Percentiles rank a stretch among this genome's conserved stretches.
Conservation (phyloP, 352 stramenopile genomes). For the Pythium sp. region DNA sequence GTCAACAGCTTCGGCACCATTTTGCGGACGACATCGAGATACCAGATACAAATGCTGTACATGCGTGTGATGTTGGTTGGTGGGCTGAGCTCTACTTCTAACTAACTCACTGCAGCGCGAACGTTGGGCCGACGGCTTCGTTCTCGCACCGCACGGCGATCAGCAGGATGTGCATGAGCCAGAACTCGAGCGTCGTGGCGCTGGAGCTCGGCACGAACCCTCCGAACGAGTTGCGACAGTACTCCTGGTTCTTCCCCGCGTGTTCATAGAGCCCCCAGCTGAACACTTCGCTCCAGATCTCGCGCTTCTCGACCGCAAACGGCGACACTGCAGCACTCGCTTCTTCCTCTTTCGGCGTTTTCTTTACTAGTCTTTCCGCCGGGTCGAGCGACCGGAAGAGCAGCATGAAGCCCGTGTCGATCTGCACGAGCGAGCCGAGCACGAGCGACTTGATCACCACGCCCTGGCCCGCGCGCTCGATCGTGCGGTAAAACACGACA, state of each 20-base stretch:
- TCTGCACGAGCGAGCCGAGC: constrained; percentile 51
- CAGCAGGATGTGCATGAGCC: constrained; percentile 66
- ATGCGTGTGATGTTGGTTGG: not conserved
- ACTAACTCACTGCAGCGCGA: constrained; percentile 31
- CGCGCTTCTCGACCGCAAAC: constrained; percentile 23
- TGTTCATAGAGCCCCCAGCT: constrained; percentile 65
- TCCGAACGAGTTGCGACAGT: constrained; percentile 64
- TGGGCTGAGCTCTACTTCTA: no score
- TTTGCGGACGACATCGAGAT: not conserved
- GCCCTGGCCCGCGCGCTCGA: constrained; percentile 38
- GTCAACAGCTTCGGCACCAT: not conserved
- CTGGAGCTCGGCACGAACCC: constrained; percentile 46
- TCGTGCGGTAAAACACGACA: constrained; percentile 64
- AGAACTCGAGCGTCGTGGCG: constrained; percentile 53
- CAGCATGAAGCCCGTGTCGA: constrained; percentile 56
- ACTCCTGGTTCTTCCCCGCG: constrained; percentile 26
- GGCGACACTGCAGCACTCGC: constrained; percentile 6
- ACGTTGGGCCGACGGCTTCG: constrained; percentile 52
- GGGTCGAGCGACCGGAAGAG: constrained; percentile 64
- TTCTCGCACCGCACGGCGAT: constrained; percentile 67
- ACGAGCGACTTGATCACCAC: constrained; percentile 53
- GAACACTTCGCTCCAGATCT: constrained; percentile 61
- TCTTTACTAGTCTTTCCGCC: constrained; percentile 13
- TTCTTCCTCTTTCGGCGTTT: not conserved
- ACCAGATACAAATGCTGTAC: not conserved